Base-by-base conservation (phyloP, 192 early-diverging fungal species). In the Coemansia sp. region DNA sequence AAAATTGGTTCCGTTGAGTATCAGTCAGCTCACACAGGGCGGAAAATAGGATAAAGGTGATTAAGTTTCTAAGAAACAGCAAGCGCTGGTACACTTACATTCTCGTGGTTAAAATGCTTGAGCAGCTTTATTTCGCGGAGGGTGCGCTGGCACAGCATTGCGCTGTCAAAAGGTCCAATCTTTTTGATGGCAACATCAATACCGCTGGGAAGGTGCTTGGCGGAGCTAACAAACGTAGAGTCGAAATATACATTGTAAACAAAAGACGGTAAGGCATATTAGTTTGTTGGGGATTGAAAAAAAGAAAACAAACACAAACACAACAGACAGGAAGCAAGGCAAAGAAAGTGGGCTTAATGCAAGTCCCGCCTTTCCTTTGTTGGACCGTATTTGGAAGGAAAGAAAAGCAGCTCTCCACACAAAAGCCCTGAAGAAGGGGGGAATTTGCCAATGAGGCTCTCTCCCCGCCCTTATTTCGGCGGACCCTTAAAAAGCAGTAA, bases 131-230 rank as follows among this genome's bases (percentile, higher is more conserved):
- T 92, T 77, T 93, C 92, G 60, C 92, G 84, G 34, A 92, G 74
- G 5, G 92, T 93, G 42, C 92, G 84, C 53, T 90, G 74, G 82
- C 89, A 92, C 67, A 93, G 91, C 89, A 93, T 90, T 63, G 90
- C 81, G 73, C 91, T 87, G 70, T 92, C 92, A 64, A 93, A 93
- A 6, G 92, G 92, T 2, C 86, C 87, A 64, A 97, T 95, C 64
- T 87, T 82, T 83, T 99, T 99, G 72, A 96, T 89, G 59, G 97
- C 97, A 15, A 97, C 94, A 46, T 87, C 93, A 46, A 89, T 82
- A 5, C 88, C 88, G 13, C 92, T 93, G 29, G 87, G 84, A 58
- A 87, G 89, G 65, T 97, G 91, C 48, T 87, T 86, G 40, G 93
- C 95, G 18, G 92, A 92, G 64, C 90, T 92, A 84, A n/a, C 31